Base-by-base conservation (phyloP, 1,284 basidiomycete genomes). In the Puccinia novopanici region DNA sequence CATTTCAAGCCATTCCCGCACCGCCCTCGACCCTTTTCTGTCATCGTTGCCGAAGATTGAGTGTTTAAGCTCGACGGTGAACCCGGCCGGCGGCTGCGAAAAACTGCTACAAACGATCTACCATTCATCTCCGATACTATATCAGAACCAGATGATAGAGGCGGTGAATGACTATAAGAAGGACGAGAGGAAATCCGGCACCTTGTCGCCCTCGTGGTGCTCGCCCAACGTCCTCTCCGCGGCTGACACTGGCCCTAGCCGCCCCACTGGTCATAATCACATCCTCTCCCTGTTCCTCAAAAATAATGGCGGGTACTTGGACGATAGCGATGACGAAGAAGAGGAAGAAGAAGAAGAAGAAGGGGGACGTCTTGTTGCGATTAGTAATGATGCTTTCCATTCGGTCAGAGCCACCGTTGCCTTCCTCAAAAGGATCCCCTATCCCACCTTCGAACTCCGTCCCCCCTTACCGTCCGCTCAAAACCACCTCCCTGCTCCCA, bases 271-370 rank as follows among this genome's bases (percentile, higher is more conserved):
- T 6, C 27, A 61, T 30, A 67, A n/a, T 19, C 8, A 67, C 3
- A 55, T 77, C n/a, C 52, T 77, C 17, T 52, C 61, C 24, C 37
- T 24, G 37, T 77, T 77, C 65, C 65, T 77, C 37, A 65, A 67
- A 34, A 77, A 77, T 15, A 77, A 67, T 55, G 75, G 63, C 15
- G 75, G 75, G 5, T 77, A 77, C 37, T 52, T 77, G 63, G 75
- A 77, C 24, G 63, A 77, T 52, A 65, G 59, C 27, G 75, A 77
- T 19, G 34, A 61, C 19, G 75, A 77, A 4, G 75, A 77, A 22
- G 75, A 77, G 30, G 75, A 77, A 34, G 48, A 72, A 34, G 27
- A 54, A 6, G 40, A 67, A 15, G 45, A 45, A 17, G 40, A 45
- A 6, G 55, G 27, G n/a, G n/a, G n/a, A n/a, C n/a, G n/a, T n/a